These are phyloP conservation scores for Insectozyma bohioensis DNA, from an alignment of 1,139 yeast genomes.

Conservation along the genomic window DNA sequence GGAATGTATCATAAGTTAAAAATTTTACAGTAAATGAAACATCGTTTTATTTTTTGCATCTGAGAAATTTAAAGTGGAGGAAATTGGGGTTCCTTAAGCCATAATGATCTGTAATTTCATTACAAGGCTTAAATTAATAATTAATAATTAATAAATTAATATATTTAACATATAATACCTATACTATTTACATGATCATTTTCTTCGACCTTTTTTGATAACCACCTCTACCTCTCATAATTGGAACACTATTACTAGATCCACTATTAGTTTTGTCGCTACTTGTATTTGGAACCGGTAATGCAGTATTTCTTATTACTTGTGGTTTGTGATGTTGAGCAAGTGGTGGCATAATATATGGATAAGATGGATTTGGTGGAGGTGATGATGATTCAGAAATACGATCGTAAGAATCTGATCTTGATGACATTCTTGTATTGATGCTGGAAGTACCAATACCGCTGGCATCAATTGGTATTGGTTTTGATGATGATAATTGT, in stretches of 20 bases:
- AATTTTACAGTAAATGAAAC: not conserved
- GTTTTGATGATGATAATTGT: constrained; percentile 40
- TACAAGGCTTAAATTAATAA: no score
- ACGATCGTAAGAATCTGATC: constrained; percentile 10
- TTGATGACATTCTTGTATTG: constrained; percentile 6
- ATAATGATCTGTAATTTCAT: no score
- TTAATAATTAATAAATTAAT: no score
- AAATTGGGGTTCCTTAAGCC: no score
- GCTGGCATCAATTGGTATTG: constrained; percentile 39
- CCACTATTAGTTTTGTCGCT: constrained; percentile 2
- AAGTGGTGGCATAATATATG: constrained; percentile 5
- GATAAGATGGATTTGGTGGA: constrained; percentile 3
- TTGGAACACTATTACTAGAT: constrained; percentile 22
- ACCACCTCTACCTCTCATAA: constrained; percentile 51
- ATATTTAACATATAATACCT: no score
- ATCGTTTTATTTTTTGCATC: no score
- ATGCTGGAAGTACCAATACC: constrained; percentile 2
- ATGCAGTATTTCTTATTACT: constrained; percentile 7
- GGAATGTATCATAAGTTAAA: no score
- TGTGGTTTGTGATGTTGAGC: constrained; percentile 12
- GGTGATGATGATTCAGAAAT: constrained; percentile 11
- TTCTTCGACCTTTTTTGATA: constrained; percentile 48
- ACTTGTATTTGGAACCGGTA: constrained; percentile 4
- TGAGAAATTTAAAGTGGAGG: no score
- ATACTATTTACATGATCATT: constrained; percentile 20